A percentile compares a stretch with the other conserved stretches of the same genome.
Evolutionary conservation across 2,329 filamentous ascomycete species (phyloP).

Genomic region (Ophiognomonia clavigignenti-juglandacearum): DNA sequence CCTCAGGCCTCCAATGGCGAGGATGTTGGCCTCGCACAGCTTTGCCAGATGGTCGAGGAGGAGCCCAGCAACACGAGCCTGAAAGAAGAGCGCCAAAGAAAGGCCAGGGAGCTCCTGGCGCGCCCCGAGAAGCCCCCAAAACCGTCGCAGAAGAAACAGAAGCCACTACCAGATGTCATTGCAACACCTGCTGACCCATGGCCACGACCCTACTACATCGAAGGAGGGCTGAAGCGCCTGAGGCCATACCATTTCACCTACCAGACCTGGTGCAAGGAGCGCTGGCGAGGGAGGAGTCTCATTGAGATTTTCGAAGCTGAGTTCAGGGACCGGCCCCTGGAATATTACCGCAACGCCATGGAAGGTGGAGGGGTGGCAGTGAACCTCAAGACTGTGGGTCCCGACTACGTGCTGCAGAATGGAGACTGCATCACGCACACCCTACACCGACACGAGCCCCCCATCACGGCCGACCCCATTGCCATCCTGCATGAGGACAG

Average conservation of each 20-base stretch:
- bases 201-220: conserved; percentile 72
- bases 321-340: conserved; percentile 79
- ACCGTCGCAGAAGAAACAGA: conserved; percentile 6
- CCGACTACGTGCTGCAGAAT: conserved; percentile 72
- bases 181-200: conserved; percentile 34
- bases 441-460: conserved; percentile 91
- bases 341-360: conserved; percentile 87
- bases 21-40: background rate
- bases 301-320: conserved; percentile 87
- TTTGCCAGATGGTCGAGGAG: background rate
- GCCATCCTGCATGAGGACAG: conserved; percentile 86
- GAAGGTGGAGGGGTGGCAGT: conserved; percentile 72
- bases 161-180: conserved; percentile 19
- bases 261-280: conserved; percentile 89
- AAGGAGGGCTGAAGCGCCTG: conserved; percentile 78
- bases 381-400: conserved; percentile 67
- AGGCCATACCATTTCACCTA: conserved; percentile 89
- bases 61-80: background rate
- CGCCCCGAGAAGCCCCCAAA: background rate
- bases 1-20: background rate
- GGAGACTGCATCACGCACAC: conserved; percentile 91
- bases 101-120: background rate
- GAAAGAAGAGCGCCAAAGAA: background rate
- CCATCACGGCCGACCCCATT: conserved; percentile 76
- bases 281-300: conserved; percentile 79